A percentile compares a stretch with the other conserved stretches of the same genome.
phyloP scores from a whole-genome alignment of 2,329 filamentous ascomycete species.

The Diaporthe aspalathi region DNA sequence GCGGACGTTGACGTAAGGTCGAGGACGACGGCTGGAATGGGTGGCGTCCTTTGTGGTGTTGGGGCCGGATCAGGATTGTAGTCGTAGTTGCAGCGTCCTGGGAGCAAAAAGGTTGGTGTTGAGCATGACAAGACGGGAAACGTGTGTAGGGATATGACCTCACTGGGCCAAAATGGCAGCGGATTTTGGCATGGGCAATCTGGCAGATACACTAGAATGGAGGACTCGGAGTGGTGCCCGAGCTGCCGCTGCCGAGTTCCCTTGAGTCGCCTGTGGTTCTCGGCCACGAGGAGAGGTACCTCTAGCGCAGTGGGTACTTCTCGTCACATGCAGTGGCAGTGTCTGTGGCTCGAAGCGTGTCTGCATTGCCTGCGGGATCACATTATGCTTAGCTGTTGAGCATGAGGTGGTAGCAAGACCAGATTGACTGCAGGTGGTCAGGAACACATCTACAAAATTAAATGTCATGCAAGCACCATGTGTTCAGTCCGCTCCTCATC shows the following conservation, averaged over 20 bases:
- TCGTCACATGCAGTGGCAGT: not conserved
- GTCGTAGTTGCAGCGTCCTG: no score
- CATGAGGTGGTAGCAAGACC: no score
- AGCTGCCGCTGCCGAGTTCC: not conserved
- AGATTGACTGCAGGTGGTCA: no score
- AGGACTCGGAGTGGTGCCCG: conserved; percentile 4
- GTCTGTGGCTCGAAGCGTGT: not conserved
- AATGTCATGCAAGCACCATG: not conserved
- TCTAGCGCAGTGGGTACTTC: not conserved
- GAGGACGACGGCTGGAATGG: conserved; percentile 16
- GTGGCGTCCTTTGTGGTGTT: conserved; percentile 26
- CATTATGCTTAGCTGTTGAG: no score
- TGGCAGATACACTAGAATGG: not conserved
- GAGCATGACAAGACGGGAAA: not conserved
- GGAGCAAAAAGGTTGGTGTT: not conserved
- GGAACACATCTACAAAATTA: not conserved
- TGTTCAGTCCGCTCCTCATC: not conserved
- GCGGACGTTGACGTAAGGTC: not conserved
- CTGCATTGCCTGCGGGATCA: no score
- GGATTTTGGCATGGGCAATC: conserved; percentile 20
- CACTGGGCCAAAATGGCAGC: conserved; percentile 30
- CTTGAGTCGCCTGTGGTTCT: not conserved
- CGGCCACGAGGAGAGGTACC: conserved; percentile 23
- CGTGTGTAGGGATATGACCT: conserved; percentile 1
- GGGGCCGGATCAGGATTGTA: not conserved